Base-by-base conservation (phyloP, 225 moss, liverwort and hornwort species). In the Marchantia polymorpha region DNA sequence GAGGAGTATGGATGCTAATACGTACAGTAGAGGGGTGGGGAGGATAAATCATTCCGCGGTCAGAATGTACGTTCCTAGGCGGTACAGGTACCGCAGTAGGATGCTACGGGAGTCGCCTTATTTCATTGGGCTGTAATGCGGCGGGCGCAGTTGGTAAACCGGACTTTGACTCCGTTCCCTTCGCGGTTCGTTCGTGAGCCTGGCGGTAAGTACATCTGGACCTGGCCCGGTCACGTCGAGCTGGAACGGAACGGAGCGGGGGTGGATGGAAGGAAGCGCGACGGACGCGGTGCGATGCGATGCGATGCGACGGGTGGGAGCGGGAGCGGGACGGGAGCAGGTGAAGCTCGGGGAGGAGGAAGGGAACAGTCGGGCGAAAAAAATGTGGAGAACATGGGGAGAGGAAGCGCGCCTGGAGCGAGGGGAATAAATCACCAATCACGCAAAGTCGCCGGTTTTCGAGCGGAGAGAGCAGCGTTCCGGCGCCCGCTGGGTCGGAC, bases 341-440 rank as follows among this genome's bases (percentile, higher is more conserved):
- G 39, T 39, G 39, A 25, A 29, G 66, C 14, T 2, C 12, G 27
- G 12, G 66, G 6, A 65, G 26, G 5, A 25, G 22, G 9, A 66
- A 27, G 26, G 66, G 66, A 39, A 27, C 26, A 11, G 11, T 23
- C 8, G 26, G 47, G 46, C 15, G 7, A 7, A 16, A 69, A 39
- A 39, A 39, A 68, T 52, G 51, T 73, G 29, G 7, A 55, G 75
- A 75, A 75, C 75, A 58, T 58, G 75, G 58, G 8, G 47, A 22
- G 67, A 47, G 60, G 75, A 75, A 22, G 31, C 8, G 75, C 60
- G 75, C 75, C 75, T 75, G 8, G 30, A 75, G 59, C 30, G 6
- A n/a, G 54, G 75, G 75, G 56, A 75, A 59, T 60, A 61, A 71
- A 72, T 72, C 14, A 9, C 47, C 15, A 69, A 73, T 73, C 73